Evolutionary conservation across 2,329 filamentous ascomycete genomes (phyloP), one percentile per base, ranked within the genome.

Genomic region (Dichotomopilus funicola): DNA sequence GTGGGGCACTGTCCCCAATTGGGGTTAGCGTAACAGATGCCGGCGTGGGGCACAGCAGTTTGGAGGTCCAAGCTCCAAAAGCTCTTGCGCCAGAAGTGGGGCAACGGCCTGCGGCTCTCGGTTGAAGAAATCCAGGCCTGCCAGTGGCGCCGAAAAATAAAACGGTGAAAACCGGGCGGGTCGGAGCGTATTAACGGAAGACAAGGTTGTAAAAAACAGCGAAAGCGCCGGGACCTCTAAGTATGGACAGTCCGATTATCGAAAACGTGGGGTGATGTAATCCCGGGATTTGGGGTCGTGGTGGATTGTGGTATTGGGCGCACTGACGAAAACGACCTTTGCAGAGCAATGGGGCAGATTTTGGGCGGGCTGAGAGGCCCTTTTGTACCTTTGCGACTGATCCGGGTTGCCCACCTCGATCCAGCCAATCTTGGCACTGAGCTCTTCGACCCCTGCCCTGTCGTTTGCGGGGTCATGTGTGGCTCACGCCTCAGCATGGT

Each of bases 301-400:
- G 6, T 35, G 44, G 9, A 40, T 34, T 31, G 37, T 47, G 10
- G 51, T 45, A 58, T 48, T 51, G 53, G 19, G 38, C 52, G 43
- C 36, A 43, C 52, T 51, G 54, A 47, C 41, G 42, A 47, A 42
- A 37, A 42, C 37, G 43, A 47, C 56, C 40, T 53, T 50, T 40
- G 49, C 55, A 59, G 61, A 57, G 54, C 60, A 58, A 61, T 54
- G 53, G 56, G 59, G 58, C 64, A 59, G 54, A 59, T 59, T 52
- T 62, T 54, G 61, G 61, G 64, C 64, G 65, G 68, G 68, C 66
- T 63, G 66, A 62, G 62, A 57, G 60, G 59, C 60, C 67, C 62
- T 70, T 70, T 70, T 70, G 68, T 70, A 70, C 67, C 66, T 69
- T 51, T 45, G 44, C 36, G 40, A 19, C 53, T 50, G 51, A 52